Conservation (phyloP, 2,329 filamentous ascomycete species). For the Ceratocystis destructans region DNA sequence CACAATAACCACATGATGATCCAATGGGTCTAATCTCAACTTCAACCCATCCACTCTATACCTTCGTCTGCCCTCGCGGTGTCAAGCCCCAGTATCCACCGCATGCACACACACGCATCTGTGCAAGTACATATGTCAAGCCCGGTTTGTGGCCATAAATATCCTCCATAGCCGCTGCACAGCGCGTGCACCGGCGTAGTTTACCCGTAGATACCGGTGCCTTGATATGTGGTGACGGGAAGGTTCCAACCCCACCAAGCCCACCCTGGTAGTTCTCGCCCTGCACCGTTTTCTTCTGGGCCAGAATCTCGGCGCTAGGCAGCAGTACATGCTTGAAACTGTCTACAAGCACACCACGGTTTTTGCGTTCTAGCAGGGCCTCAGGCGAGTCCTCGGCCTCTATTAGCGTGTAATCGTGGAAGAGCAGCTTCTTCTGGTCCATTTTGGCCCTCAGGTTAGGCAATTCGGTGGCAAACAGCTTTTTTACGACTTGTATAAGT, state of each 20-base stretch:
- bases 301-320: conserved; percentile 20
- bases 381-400: conserved; percentile 44
- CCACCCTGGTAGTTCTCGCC: conserved; percentile 17
- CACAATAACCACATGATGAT: neutral
- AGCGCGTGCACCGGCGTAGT: conserved; percentile 33
- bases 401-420: conserved; percentile 56
- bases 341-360: conserved; percentile 34
- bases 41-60: conserved; percentile 1
- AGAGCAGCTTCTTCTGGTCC: conserved; percentile 56
- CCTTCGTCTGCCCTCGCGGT: conserved; percentile 14
- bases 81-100: conserved; percentile 38
- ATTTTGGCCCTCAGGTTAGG: conserved; percentile 43
- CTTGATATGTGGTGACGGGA: conserved; percentile 11
- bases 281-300: conserved; percentile 21
- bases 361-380: conserved; percentile 31
- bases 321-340: conserved; percentile 48
- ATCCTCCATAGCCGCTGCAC: conserved; percentile 53
- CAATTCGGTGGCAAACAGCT: conserved; percentile 48
- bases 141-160: conserved; percentile 35
- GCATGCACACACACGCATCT: conserved; percentile 43
- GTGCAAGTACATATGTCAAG: conserved; percentile 39
- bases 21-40: neutral
- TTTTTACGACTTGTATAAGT: conserved; percentile 47
- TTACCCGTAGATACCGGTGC: conserved; percentile 34
- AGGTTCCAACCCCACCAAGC: neutral